These are phyloP conservation scores for Dryas alaskensis DNA, from an alignment of 306 rosid species.

Conservation along the genomic window DNA sequence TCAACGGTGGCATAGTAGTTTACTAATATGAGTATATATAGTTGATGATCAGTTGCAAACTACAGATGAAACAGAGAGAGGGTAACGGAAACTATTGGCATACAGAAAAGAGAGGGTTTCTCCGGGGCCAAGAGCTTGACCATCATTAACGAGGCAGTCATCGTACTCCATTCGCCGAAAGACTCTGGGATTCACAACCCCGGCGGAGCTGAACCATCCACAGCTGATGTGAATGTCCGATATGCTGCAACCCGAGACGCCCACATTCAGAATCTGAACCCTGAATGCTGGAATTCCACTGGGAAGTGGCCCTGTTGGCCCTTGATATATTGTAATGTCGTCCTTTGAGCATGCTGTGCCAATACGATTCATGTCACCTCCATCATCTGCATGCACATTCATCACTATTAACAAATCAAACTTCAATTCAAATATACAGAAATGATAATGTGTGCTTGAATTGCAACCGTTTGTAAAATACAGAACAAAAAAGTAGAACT, in stretches of 20 bases:
- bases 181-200: conserved; percentile 45
- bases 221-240: conserved; percentile 49
- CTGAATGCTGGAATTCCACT: conserved; percentile 49
- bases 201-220: conserved; percentile 69
- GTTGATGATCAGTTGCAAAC: conserved; percentile 17
- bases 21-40: too few species aligned
- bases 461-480: too few species aligned
- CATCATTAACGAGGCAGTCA: conserved; percentile 59
- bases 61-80: conserved; percentile 56
- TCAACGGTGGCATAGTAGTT: too few species aligned
- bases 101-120: conserved; percentile 51
- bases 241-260: conserved; percentile 50
- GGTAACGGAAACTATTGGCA: conserved; percentile 47
- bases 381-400: background rate
- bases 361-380: conserved; percentile 26
- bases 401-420: too few species aligned
- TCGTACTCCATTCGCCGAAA: conserved; percentile 43
- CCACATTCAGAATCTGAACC: conserved; percentile 50
- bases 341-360: conserved; percentile 43
- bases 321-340: conserved; percentile 49
- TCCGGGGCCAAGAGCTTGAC: conserved; percentile 44
- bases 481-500: too few species aligned
- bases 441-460: too few species aligned
- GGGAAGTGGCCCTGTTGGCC: conserved; percentile 40
- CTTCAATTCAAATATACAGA: too few species aligned